Evolutionary conservation across 306 rosid species (phyloP), one percentile per base, ranked within the genome.

Genomic region (Pyrus communis): DNA sequence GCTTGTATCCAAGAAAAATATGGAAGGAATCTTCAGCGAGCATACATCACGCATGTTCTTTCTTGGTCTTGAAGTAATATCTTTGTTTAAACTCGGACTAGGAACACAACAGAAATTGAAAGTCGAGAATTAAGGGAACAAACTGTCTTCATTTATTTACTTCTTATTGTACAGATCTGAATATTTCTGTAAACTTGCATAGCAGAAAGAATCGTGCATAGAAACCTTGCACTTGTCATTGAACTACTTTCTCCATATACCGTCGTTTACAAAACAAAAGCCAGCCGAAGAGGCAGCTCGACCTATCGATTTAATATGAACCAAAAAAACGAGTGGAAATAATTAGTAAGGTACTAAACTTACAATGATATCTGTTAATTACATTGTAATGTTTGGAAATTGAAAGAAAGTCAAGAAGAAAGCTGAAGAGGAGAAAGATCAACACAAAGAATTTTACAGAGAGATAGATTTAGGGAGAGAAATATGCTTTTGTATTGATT

Each of bases 281-380:
- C 74, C 43, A 43, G 61, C 75, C 67, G n/a, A 77, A 46, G 58
- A 40, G 75, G 75, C 57, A 77, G 43, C 71, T 63, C 2, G 6
- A 70, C 79, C 73, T 61, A 61, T 71, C 68, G 28, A 54, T 10
- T 17, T 40, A 64, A 60, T 22, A 66, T 33, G 12, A 73, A 79
- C 49, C 17, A 7, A 79, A 51, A 35, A 9, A 52, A 33, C 7
- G 31, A 11, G 49, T 40, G 27, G 0, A 28, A 51, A 18, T 49
- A 14, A 57, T 33, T 70, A 14, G n/a, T 2, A 33, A 19, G 75
- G 74, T 28, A 9, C 61, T n/a, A 62, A 59, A 75, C 15, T 33
- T 45, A n/a, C 3, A 19, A 57, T 42, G 14, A 30, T 28, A n/a
- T n/a, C n/a, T n/a, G n/a, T n/a, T n/a, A n/a, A n/a, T n/a, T n/a